Conservation (phyloP, 202 grass and related monocot species). For the Dendrocalamus latiflorus region DNA sequence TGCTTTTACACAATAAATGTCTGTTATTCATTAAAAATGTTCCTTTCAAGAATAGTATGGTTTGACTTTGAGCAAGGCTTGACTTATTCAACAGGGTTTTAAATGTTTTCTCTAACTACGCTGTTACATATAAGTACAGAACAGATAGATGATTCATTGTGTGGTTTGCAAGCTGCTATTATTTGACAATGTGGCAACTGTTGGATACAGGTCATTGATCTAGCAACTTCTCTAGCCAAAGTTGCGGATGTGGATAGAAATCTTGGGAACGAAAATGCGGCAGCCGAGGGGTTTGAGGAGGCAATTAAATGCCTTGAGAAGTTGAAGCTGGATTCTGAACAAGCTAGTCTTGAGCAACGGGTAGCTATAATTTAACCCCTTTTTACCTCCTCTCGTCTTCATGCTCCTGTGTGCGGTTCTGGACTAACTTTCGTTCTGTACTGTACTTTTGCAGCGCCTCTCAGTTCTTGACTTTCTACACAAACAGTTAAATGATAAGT, state of each 20-base stretch:
- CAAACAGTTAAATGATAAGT: constrained; percentile 52
- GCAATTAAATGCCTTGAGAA: constrained; percentile 84
- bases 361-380: constrained; percentile 26
- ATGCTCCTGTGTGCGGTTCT: not conserved
- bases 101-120: not conserved
- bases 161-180: not conserved
- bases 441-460: constrained; percentile 28
- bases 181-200: not conserved
- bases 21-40: not conserved
- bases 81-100: not conserved
- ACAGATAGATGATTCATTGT: not conserved
- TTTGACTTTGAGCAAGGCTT: not conserved
- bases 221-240: constrained; percentile 94
- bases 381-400: not conserved
- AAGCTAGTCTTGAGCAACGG: constrained; percentile 58
- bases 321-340: constrained; percentile 68
- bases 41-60: not conserved
- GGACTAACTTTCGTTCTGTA: not conserved
- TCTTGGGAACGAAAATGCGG: constrained; percentile 56
- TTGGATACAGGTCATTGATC: constrained; percentile 70
- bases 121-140: not conserved
- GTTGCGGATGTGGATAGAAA: constrained; percentile 90
- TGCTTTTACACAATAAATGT: not conserved
- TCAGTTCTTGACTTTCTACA: constrained; percentile 59
- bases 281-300: constrained; percentile 69